A percentile compares a stretch with the other conserved stretches of the same genome.
phyloP scores from a whole-genome alignment of 2,329 filamentous ascomycete species.

The Trichoderma atrobrunneum region DNA sequence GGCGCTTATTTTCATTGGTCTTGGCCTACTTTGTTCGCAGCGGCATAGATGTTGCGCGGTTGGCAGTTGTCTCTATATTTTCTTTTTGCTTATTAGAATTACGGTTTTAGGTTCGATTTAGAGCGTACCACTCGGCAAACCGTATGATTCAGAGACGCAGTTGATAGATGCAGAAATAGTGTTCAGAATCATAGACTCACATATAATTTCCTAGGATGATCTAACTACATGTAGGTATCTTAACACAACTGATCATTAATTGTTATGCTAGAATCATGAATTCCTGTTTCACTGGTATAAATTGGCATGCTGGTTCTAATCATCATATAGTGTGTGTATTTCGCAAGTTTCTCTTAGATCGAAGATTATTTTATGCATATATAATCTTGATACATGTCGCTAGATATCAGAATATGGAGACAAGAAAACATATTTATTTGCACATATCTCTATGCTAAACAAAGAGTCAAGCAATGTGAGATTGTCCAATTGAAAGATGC shows the following conservation, averaged over 20 bases:
- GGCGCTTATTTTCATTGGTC: neutral
- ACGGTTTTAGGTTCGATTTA: rapidly evolving
- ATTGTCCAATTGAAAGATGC: neutral
- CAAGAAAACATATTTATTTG: neutral
- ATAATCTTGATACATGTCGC: neutral
- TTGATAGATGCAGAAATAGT: neutral
- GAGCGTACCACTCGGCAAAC: neutral
- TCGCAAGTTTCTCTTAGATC: neutral
- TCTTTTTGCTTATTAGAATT: neutral
- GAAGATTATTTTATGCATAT: rapidly evolving
- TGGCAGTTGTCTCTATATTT: neutral
- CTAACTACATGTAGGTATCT: neutral
- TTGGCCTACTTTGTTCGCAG: neutral
- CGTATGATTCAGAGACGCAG: neutral
- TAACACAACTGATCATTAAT: neutral
- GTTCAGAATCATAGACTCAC: neutral
- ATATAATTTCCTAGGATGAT: neutral
- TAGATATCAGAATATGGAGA: neutral
- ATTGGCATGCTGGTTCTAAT: neutral
- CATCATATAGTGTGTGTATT: neutral
- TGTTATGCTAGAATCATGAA: too few species aligned
- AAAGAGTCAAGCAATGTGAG: rapidly evolving
- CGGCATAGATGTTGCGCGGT: neutral
- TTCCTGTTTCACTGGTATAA: too few species aligned
- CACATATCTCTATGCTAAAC: neutral